Base-by-base conservation (phyloP, 139 green algal species). In the Coelastrella sp. region DNA sequence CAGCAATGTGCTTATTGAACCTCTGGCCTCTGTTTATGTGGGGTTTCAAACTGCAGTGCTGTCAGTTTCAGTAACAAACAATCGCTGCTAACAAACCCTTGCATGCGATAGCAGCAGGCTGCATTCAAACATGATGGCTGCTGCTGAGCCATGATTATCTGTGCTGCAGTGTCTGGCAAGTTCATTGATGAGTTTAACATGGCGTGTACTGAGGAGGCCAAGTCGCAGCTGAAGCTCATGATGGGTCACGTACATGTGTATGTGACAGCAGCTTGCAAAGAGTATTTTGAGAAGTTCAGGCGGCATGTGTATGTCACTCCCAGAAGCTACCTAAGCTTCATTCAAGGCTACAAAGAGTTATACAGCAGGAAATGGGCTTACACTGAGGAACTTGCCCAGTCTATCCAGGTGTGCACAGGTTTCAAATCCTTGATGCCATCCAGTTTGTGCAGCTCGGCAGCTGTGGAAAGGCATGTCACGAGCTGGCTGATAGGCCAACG, bases 271-370 rank as follows among this genome's bases (percentile, higher is more conserved):
- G 96, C 96, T 22, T 98, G 96, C 97, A 92, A 95, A 73, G 96
- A 99, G 91, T 99, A 99, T 94, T 97, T 97, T 92, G 96, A 98
- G 60, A 96, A 97, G 90, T 98, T 96, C 94, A 88, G 97, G 27
- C 94, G 97, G 70, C 94, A 97, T 90, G 97, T 97, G 81, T 98
- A 99, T 94, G 97, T 99, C 60, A 99, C 97, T 58, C 97, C 97
- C 85, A 98, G 98, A 94, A 96, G 92, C 35, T 99, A 98, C 94
- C 94, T 99, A 49, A 96, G 95, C 78, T 99, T 99, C 92, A 95
- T 99, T 79, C 92, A 95, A 86, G 96, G 95, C 72, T 99, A 98
- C 95, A 98, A 98, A 94, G 87, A 95, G 84, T 92, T 99, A 84
- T 99, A 99, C 93, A 89, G 66, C 66, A 92, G 90, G 66, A 99